Evolutionary conservation across 2,329 filamentous ascomycete species (phyloP).

Genomic region (Didymella segeticola): DNA sequence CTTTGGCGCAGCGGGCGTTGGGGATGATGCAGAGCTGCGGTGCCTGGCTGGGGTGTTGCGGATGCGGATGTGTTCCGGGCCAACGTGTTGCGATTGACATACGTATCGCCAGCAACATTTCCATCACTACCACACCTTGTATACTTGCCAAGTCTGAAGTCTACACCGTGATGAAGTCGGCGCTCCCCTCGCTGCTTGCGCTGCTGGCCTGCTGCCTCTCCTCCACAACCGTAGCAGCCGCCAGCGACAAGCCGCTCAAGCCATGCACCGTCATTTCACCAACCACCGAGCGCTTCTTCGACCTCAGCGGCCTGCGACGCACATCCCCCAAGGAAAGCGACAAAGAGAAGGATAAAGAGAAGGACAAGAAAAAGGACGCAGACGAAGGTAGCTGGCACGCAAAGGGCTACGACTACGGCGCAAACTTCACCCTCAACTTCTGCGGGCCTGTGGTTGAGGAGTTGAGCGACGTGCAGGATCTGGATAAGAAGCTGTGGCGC

Average conservation of each 20-base stretch:
- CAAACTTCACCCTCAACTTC: slow-evolving; percentile 85
- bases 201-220: slow-evolving; percentile 43
- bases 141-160: not conserved
- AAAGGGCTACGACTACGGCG: slow-evolving; percentile 76
- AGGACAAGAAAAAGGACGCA: slow-evolving; percentile 60
- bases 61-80: slow-evolving; percentile 14
- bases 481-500: slow-evolving; percentile 67
- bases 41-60: slow-evolving; percentile 34
- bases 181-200: slow-evolving; percentile 34
- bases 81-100: slow-evolving; percentile 33
- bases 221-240: slow-evolving; percentile 39
- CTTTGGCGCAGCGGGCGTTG: too few relatives aligned
- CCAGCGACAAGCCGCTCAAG: slow-evolving; percentile 54
- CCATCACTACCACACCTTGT: not conserved
- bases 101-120: too few relatives aligned
- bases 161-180: slow-evolving; percentile 34
- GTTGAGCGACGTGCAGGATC: slow-evolving; percentile 67
- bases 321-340: slow-evolving; percentile 53
- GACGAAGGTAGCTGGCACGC: slow-evolving; percentile 68
- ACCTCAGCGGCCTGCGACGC: slow-evolving; percentile 65
- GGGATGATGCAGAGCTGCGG: slow-evolving; percentile 13
- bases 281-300: slow-evolving; percentile 68
- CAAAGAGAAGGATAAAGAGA: slow-evolving; percentile 62
- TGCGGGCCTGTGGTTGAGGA: slow-evolving; percentile 76
- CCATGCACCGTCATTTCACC: slow-evolving; percentile 69